phyloP scores from a whole-genome alignment of 2,329 filamentous ascomycete species.

The Hypocreales sp. region DNA sequence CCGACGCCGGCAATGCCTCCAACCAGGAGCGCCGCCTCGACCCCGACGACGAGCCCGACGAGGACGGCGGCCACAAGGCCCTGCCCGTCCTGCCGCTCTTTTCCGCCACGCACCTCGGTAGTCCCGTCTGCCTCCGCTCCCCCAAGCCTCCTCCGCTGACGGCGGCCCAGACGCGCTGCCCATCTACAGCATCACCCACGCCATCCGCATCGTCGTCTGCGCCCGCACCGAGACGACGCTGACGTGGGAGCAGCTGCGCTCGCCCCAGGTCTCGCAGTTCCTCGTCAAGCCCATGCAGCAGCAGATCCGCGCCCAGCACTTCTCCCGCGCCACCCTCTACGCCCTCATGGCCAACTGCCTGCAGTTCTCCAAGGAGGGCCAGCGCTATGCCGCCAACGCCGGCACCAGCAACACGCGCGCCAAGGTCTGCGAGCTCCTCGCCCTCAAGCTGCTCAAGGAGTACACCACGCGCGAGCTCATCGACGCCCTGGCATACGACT shows the following conservation, averaged over 20 bases:
- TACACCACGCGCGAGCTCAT: conserved; percentile 82
- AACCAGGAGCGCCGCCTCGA: conserved; percentile 23
- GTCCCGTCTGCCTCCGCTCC: conserved; percentile 1
- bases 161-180: conserved; percentile 57
- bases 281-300: conserved; percentile 90
- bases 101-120: conserved; percentile 63
- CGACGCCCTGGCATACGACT: conserved; percentile 88
- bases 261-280: conserved; percentile 93
- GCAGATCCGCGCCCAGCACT: conserved; percentile 68
- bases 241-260: conserved; percentile 87
- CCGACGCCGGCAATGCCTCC: conserved; percentile 31
- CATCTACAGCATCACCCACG: conserved; percentile 80
- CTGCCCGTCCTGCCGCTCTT: conserved; percentile 56
- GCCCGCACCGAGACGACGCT: conserved; percentile 81
- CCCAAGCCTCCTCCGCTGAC: conserved; percentile 2
- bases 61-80: conserved; percentile 14
- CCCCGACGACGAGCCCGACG: conserved; percentile 26
- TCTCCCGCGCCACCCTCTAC: conserved; percentile 75
- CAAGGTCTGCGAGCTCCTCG: conserved; percentile 78
- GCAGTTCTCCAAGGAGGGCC: conserved; percentile 80
- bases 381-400: conserved; percentile 67
- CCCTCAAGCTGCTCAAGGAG: conserved; percentile 79
- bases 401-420: conserved; percentile 74
- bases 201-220: conserved; percentile 71
- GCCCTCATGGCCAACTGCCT: conserved; percentile 86